Evolutionary conservation across 2,329 filamentous ascomycete genomes (phyloP).

Genomic region (Stemphylium lycopersici): DNA sequence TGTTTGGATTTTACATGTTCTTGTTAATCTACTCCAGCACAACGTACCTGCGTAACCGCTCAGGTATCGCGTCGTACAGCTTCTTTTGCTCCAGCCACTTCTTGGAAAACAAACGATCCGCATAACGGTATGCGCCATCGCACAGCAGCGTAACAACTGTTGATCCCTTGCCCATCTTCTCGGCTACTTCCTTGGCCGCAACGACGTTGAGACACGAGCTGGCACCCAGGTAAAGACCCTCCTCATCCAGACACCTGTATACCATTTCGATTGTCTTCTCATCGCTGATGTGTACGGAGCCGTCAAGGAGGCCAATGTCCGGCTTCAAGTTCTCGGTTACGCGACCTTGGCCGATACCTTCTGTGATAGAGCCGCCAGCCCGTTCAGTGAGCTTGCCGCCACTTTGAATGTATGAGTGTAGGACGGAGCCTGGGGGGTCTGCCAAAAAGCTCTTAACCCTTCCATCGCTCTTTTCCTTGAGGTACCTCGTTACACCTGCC

Average conservation of each 20-base stretch:
- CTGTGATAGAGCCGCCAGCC: slow-evolving; percentile 86
- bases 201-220: slow-evolving; percentile 95
- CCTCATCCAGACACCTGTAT: slow-evolving; percentile 92
- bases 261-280: slow-evolving; percentile 98
- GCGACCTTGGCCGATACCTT: slow-evolving; percentile 95
- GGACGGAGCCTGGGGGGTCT: slow-evolving; percentile 89
- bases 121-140: slow-evolving; percentile 97
- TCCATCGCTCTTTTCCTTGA: slow-evolving; percentile 82
- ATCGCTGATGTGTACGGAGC: slow-evolving; percentile 81
- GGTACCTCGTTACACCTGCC: slow-evolving; percentile 83
- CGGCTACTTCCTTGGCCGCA: slow-evolving; percentile 90
- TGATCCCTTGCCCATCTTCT: slow-evolving; percentile 85
- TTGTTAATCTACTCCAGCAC: slow-evolving; percentile 70
- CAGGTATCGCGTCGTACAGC: slow-evolving; percentile 78
- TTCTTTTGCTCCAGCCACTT: slow-evolving; percentile 91
- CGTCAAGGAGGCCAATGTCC: slow-evolving; percentile 84
- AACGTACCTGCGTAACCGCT: slow-evolving; percentile 90
- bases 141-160: slow-evolving; percentile 94
- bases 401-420: slow-evolving; percentile 88
- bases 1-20: slow-evolving; percentile 3
- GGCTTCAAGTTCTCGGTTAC: slow-evolving; percentile 93
- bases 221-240: slow-evolving; percentile 92
- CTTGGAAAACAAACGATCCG: slow-evolving; percentile 87
- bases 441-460: slow-evolving; percentile 87
- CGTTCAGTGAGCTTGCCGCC: slow-evolving; percentile 85